phyloP scores from a whole-genome alignment of 2,329 filamentous ascomycete species.

The Albophoma yamanashiensis region DNA sequence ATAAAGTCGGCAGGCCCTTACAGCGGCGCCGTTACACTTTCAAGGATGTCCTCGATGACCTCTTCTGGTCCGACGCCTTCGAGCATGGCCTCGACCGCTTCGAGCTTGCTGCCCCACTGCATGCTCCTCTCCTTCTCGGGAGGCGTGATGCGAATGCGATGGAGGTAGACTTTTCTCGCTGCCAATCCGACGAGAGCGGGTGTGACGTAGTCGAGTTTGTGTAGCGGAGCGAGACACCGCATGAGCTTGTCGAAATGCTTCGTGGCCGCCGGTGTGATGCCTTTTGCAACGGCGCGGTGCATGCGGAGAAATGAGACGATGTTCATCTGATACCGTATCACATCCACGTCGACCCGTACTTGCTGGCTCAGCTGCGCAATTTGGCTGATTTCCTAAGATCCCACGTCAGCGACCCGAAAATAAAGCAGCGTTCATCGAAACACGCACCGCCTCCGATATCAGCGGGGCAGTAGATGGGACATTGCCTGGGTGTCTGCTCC shows the following conservation, averaged over 20 bases:
- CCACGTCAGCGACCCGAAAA: constrained; percentile 6
- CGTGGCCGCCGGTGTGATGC: constrained; percentile 69
- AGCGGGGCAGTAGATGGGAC: constrained; percentile 16
- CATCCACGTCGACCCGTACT: constrained; percentile 61
- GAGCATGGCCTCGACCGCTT: constrained; percentile 57
- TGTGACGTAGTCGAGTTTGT: constrained; percentile 69
- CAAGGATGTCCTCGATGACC: constrained; percentile 54
- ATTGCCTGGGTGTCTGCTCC: constrained; percentile 13
- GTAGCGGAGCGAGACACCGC: constrained; percentile 68
- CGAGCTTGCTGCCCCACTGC: constrained; percentile 79
- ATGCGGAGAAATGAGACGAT: constrained; percentile 78
- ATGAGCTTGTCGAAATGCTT: constrained; percentile 62
- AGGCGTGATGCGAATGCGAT: constrained; percentile 63
- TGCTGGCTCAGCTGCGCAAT: constrained; percentile 47
- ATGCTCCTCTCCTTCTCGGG: constrained; percentile 73
- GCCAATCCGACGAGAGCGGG: constrained; percentile 78
- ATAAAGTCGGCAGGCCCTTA: constrained; percentile 7
- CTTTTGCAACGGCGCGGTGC: constrained; percentile 72
- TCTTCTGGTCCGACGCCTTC: constrained; percentile 50
- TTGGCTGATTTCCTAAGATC: constrained; percentile 41
- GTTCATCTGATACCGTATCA: constrained; percentile 78
- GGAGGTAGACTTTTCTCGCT: constrained; percentile 75
- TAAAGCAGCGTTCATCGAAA: background rate
- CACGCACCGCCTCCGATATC: constrained; percentile 32
- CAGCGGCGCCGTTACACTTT: constrained; percentile 42